A percentile compares a stretch with the other conserved stretches of the same genome.
phyloP scores from a whole-genome alignment of 768 basidiomycete species.

The Lentinula lateritia region DNA sequence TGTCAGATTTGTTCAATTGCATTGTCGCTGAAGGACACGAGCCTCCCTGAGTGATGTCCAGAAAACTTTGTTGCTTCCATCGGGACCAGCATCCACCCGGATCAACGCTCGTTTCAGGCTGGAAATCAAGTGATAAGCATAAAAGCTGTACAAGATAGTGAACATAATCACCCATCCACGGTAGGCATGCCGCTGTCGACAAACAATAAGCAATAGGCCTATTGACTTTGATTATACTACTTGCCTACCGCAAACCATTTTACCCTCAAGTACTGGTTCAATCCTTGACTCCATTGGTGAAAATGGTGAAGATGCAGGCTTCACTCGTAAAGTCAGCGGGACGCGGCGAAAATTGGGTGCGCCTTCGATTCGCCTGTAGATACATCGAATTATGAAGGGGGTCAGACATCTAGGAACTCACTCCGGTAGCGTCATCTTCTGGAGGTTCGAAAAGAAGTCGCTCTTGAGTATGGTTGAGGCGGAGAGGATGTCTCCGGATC shows the following conservation, averaged over 20 bases:
- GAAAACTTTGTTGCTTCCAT: constrained; percentile 69
- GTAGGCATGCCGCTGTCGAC: constrained; percentile 88
- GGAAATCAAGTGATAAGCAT: neutral
- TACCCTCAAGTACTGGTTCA: constrained; percentile 33
- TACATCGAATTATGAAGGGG: neutral
- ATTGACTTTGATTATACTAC: constrained; percentile 8
- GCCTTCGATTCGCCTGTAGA: constrained; percentile 76
- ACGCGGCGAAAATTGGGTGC: constrained; percentile 89
- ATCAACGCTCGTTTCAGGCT: constrained; percentile 76
- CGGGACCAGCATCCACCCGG: constrained; percentile 74
- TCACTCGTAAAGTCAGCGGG: constrained; percentile 51
- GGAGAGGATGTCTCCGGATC: constrained; percentile 82
- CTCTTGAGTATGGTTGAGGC: constrained; percentile 93
- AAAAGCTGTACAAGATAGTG: neutral
- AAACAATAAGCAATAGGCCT: constrained; percentile 8
- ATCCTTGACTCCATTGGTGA: constrained; percentile 32
- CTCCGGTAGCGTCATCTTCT: constrained; percentile 97
- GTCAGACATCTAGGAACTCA: constrained; percentile 28
- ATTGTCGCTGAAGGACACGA: constrained; percentile 7
- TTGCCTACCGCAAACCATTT: constrained; percentile 77
- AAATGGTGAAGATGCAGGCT: constrained; percentile 22
- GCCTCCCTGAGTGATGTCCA: constrained; percentile 98
- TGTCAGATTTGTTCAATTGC: neutral
- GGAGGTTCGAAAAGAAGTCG: constrained; percentile 89
- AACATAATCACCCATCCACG: constrained; percentile 60